phyloP scores from a whole-genome alignment of 257 asterid species.

The Nemophila menziesii region DNA sequence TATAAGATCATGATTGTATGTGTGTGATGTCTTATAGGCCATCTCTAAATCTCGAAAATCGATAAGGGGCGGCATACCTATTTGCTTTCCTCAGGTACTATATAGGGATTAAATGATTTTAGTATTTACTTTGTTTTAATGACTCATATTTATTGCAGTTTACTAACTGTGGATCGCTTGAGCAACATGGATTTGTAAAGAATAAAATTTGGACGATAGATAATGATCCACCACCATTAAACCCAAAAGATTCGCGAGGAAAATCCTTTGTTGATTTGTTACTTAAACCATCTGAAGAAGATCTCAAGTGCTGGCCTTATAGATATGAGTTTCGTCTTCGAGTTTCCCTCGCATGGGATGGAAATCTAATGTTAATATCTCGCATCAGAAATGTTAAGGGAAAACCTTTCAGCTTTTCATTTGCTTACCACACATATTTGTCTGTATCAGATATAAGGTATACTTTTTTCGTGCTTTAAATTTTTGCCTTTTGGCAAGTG shows the following conservation, averaged over 20 bases:
- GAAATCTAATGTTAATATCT: constrained; percentile 69
- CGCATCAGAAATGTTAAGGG: constrained; percentile 77
- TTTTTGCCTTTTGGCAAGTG: background rate
- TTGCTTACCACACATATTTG: constrained; percentile 73
- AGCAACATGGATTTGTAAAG: constrained; percentile 79
- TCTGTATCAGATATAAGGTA: constrained; percentile 93
- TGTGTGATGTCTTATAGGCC: constrained; percentile 32
- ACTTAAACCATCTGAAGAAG: constrained; percentile 83
- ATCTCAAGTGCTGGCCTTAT: constrained; percentile 78
- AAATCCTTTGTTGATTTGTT: constrained; percentile 70
- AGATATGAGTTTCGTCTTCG: constrained; percentile 78
- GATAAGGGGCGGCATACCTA: constrained; percentile 79
- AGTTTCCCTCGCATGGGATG: constrained; percentile 61
- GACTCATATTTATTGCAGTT: constrained; percentile 32
- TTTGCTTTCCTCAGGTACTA: constrained; percentile 87
- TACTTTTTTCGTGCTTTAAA: constrained; percentile 1
- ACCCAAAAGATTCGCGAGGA: constrained; percentile 39
- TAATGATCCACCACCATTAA: constrained; percentile 68
- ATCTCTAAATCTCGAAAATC: constrained; percentile 80
- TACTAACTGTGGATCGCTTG: constrained; percentile 56
- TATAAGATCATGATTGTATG: background rate
- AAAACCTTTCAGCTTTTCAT: constrained; percentile 83
- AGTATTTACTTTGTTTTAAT: constrained; percentile 1
- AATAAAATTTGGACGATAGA: constrained; percentile 76
- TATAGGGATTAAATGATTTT: background rate